Conservation (phyloP, 306 rosid genomes). For the Pyrus betulifolia region DNA sequence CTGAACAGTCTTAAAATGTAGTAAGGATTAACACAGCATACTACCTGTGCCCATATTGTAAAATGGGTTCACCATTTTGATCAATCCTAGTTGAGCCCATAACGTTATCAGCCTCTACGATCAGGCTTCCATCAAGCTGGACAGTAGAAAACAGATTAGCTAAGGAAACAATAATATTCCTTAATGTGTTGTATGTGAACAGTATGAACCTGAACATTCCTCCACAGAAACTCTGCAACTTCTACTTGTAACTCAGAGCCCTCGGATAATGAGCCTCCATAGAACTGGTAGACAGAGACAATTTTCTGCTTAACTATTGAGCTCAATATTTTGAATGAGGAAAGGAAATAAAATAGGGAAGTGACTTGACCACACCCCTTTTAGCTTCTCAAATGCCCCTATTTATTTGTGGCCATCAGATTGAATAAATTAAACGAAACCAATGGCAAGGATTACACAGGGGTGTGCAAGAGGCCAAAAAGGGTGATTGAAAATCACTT, state of each 20-base stretch:
- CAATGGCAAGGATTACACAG: too few relatives aligned
- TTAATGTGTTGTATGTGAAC: conserved; percentile 9
- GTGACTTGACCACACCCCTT: too few relatives aligned
- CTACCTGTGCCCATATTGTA: conserved; percentile 83
- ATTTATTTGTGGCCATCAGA: too few relatives aligned
- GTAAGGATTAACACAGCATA: conserved; percentile 2
- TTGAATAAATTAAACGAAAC: too few relatives aligned
- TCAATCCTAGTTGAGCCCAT: conserved; percentile 60
- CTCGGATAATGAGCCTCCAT: conserved; percentile 69
- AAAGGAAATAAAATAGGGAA: not conserved
- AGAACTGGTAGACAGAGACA: conserved; percentile 44
- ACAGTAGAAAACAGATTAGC: conserved; percentile 33
- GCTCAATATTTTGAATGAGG: not conserved
- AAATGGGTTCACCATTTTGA: conserved; percentile 51
- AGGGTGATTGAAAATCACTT: too few relatives aligned
- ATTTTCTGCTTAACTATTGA: conserved; percentile 3
- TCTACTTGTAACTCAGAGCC: conserved; percentile 92
- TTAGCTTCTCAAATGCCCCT: too few relatives aligned
- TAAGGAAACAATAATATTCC: conserved; percentile 5
- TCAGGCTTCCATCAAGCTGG: conserved; percentile 85
- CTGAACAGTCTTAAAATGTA: not conserved
- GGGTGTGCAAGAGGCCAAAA: too few relatives aligned
- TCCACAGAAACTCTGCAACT: conserved; percentile 86
- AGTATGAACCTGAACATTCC: conserved; percentile 72
- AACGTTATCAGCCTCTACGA: conserved; percentile 49